Evolutionary conservation across 1,139 yeast genomes (phyloP), one percentile per base, ranked within the genome.

Genomic region (Zygoascus hellenicus): DNA sequence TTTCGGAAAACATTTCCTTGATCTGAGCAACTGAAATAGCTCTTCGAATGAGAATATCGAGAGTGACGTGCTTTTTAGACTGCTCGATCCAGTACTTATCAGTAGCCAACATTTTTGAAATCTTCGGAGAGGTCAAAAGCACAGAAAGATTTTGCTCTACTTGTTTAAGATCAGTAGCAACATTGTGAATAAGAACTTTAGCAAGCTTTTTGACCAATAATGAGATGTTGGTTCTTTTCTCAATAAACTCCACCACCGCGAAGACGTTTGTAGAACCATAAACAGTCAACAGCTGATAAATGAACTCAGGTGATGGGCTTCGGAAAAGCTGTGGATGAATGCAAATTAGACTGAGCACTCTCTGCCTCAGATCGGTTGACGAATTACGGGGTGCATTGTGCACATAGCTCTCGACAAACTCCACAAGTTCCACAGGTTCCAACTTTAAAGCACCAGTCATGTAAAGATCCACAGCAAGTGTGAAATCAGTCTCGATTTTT

Each of bases 241-340:
- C 48, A 16, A 62, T 48, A 31, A 50, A 58, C 7, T 49, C 43
- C 2, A 48, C 38, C n/a, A 50, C 51, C 5, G 39, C 48, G n/a
- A 32, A 19, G n/a, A 51, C 54, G 47, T 65, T 65, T 3, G 35
- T 37, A 2, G 57, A 49, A 5, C 65, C 66, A 43, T 58, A 65
- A 5, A 55, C 46, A 10, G 48, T 22, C 6, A 61, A 51, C 35
- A 64, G 53, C 16, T 58, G 55, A 66, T 67, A 65, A 7, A 62
- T 48, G 16, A 61, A 51, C 40, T 64, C 67, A 9, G 61, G 56
- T 16, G 51, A 60, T 1, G 50, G 49, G 19, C 35, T 38, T 15
- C 53, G 19, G 30, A 58, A 46, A 7, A 35, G 35, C 13, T 42
- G 38, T 5, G 46, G 41, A 14, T 43, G 40, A 9, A 34, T 16